phyloP scores from a whole-genome alignment of 169 alveolate genomes.

The Eimeria maxima region DNA sequence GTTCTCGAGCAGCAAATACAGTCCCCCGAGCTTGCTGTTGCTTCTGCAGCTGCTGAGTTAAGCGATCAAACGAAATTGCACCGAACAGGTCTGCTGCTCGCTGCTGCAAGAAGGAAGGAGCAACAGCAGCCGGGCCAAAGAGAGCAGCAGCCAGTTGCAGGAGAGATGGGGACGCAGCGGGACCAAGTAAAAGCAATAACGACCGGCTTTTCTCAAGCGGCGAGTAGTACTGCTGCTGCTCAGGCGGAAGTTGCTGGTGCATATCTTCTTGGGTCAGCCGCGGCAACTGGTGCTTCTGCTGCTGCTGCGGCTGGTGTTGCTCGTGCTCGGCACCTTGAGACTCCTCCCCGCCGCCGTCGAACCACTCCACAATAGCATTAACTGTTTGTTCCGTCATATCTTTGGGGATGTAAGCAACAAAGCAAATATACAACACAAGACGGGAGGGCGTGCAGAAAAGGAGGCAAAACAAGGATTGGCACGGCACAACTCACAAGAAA shows the following conservation, averaged over 20 bases:
- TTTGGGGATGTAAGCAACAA: neutral
- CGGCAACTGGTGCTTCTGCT: slow-evolving; percentile 45
- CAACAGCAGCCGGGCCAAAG: slow-evolving; percentile 7
- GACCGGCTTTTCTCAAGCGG: slow-evolving; percentile 44
- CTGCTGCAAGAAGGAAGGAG: slow-evolving; percentile 63
- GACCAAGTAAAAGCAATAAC: slow-evolving; percentile 44
- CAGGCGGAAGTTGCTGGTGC: slow-evolving; percentile 41
- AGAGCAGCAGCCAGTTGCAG: slow-evolving; percentile 53
- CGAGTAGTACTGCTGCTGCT: slow-evolving; percentile 39
- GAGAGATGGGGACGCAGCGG: slow-evolving; percentile 50
- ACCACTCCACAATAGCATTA: slow-evolving; percentile 11
- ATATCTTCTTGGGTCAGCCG: neutral
- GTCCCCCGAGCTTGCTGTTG: slow-evolving; percentile 48
- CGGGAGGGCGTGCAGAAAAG: neutral
- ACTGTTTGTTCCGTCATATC: slow-evolving; percentile 19
- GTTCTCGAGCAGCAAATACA: slow-evolving; percentile 8
- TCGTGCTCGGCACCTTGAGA: slow-evolving; percentile 57
- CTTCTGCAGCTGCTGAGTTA: slow-evolving; percentile 1
- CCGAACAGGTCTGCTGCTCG: slow-evolving; percentile 30
- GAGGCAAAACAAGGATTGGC: neutral
- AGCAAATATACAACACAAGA: neutral
- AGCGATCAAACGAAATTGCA: neutral
- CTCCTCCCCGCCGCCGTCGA: slow-evolving; percentile 66
- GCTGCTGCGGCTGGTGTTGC: slow-evolving; percentile 37
- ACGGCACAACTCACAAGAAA: neutral